Evolutionary conservation across 2,329 filamentous ascomycete genomes (phyloP), one percentile per base, ranked within the genome.

Genomic region (Arthrinium phaeospermum): DNA sequence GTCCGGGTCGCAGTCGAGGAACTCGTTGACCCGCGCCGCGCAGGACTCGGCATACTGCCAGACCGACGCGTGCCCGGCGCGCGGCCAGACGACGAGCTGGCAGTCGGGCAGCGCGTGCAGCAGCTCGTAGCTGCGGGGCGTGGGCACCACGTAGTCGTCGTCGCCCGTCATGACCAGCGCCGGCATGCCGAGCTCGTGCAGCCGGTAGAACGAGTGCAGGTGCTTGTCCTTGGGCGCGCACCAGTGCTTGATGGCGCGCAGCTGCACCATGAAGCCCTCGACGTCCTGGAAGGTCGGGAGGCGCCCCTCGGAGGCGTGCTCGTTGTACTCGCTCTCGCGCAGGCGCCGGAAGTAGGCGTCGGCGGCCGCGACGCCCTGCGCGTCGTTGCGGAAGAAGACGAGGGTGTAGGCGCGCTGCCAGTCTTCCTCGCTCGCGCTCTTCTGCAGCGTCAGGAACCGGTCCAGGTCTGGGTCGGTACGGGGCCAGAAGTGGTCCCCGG

Each of bases 361-460:
- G 67, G 67, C 67, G 4, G 67, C 67, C 67, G 45, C 67, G 19
- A 7, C 67, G 41, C 67, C 67, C 24, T 69, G 67, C 10, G 10
- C 45, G 24, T 69, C 67, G 45, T 69, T 49, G 67, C 67, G 67
- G 45, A 69, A 69, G 67, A 69, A 69, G 14, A 69, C 67, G 67
- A 34, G 41, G 24, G 41, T 37, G 67, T 69, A 69, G 41, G 67
- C 67, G 13, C 19, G 41, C 67, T 69, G 41, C 67, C 67, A 69
- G 13, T 49, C 67, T 4, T 1, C 24, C 45, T 69, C 67, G 67
- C n/a, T 69, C 24, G 67, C 13, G 13, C 41, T 69, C 45, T 16
- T 22, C 41, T 47, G 67, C 4, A 69, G 67, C 24, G n/a, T 37
- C 3, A 69, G 67, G 27, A 49, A 69, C 13, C 45, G 45, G 41